These are phyloP conservation scores for Chenopodium suecicum DNA, from an alignment of 148 eudicot species.

Conservation along the genomic window DNA sequence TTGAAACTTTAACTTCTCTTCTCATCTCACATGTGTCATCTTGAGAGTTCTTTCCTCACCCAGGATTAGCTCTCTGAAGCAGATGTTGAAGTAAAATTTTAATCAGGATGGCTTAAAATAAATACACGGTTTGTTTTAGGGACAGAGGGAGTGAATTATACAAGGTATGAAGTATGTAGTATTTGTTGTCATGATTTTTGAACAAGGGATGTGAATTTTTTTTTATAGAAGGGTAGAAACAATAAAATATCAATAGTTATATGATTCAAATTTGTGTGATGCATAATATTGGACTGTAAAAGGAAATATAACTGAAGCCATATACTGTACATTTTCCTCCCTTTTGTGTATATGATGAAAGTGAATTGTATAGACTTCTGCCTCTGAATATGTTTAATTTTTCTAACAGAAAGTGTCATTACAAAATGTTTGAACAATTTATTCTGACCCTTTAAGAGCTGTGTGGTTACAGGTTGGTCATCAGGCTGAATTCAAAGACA, in stretches of 20 bases:
- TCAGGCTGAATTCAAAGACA: constrained; percentile 44
- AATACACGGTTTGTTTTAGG: too few relatives aligned
- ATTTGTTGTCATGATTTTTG: too few relatives aligned
- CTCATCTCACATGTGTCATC: too few relatives aligned
- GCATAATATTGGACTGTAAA: neutral
- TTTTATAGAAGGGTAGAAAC: too few relatives aligned
- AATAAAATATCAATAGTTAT: neutral
- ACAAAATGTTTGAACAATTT: neutral
- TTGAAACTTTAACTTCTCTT: too few relatives aligned
- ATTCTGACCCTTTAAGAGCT: neutral
- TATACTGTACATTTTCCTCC: neutral
- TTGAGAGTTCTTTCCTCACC: too few relatives aligned
- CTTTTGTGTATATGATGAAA: neutral
- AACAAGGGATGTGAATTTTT: too few relatives aligned
- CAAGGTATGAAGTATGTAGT: too few relatives aligned
- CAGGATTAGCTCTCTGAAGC: too few relatives aligned
- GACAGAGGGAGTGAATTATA: too few relatives aligned
- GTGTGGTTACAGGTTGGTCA: constrained; percentile 50
- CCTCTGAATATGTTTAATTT: neutral
- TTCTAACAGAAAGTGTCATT: neutral
- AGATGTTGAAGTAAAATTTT: too few relatives aligned
- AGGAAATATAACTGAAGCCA: neutral
- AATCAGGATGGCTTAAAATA: neutral
- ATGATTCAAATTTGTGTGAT: neutral
- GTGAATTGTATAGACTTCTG: neutral